A percentile compares a stretch with the other conserved stretches of the same genome.
These are phyloP conservation scores for Xylariaceae sp. DNA, from an alignment of 2,329 filamentous ascomycete species.

Conservation along the genomic window DNA sequence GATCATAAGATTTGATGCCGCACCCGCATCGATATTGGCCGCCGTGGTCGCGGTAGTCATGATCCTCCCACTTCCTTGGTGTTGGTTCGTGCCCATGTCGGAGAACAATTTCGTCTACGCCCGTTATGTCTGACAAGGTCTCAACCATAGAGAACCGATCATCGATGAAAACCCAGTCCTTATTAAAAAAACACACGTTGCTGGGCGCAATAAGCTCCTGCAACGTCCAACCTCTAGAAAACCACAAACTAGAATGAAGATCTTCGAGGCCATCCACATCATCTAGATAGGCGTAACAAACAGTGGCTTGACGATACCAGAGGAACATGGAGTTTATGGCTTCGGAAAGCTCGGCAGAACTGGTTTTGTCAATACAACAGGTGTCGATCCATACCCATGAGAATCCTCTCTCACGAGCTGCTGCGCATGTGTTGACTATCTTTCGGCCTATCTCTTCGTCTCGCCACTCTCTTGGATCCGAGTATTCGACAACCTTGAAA, in stretches of 20 bases:
- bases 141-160: conserved; percentile 5
- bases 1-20: neutral
- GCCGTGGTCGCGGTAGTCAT: neutral
- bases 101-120: conserved; percentile 1
- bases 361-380: neutral
- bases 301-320: neutral
- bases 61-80: neutral
- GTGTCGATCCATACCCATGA: conserved; percentile 3
- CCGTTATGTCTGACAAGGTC: neutral
- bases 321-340: conserved; percentile 2
- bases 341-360: neutral
- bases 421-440: too few relatives aligned
- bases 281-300: conserved; percentile 3
- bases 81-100: conserved; percentile 2
- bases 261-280: conserved; percentile 1
- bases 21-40: neutral
- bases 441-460: neutral
- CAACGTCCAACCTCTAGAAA: conserved; percentile 9
- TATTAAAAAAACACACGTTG: conserved; percentile 9
- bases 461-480: neutral
- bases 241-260: conserved; percentile 4
- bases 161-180: conserved; percentile 2
- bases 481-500: neutral
- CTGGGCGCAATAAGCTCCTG: conserved; percentile 12
- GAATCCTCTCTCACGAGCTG: neutral